Evolutionary conservation across 2,329 filamentous ascomycete species (phyloP).

Genomic region (Capronia epimyces): DNA sequence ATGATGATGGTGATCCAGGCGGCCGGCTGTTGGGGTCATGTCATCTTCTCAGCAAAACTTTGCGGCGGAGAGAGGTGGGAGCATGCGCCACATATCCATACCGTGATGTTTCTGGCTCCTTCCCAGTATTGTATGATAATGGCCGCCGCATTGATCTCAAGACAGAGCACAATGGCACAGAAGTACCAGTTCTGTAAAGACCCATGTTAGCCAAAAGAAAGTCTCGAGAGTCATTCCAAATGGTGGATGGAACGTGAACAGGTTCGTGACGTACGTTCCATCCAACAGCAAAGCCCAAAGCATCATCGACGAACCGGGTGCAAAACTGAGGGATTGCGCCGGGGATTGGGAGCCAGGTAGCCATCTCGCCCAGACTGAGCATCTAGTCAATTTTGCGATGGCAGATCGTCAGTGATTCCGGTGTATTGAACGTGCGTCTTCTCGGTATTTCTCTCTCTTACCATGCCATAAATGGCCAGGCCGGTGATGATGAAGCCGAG

Average conservation of each 20-base stretch:
- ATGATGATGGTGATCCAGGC: conserved; percentile 29
- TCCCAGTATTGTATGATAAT: conserved; percentile 60
- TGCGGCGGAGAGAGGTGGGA: too few relatives aligned
- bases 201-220: too few relatives aligned
- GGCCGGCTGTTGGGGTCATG: too few relatives aligned
- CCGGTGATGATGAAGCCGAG: conserved; percentile 37
- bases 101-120: conserved; percentile 36
- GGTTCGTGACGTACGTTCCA: too few relatives aligned
- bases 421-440: too few relatives aligned
- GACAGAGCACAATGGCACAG: conserved; percentile 37
- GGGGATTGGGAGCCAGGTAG: conserved; percentile 39
- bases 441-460: too few relatives aligned
- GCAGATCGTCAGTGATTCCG: too few relatives aligned
- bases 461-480: conserved; percentile 27
- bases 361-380: conserved; percentile 43
- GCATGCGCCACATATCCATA: too few relatives aligned
- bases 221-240: too few relatives aligned
- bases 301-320: conserved; percentile 39
- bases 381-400: too few relatives aligned
- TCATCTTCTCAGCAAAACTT: too few relatives aligned
- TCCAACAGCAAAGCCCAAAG: conserved; percentile 42
- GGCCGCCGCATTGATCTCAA: conserved; percentile 60
- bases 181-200: conserved; percentile 47
- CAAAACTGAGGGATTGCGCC: conserved; percentile 40
- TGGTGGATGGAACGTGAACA: too few relatives aligned